Base-by-base conservation (phyloP, 768 basidiomycete genomes). In the Boletus huronensis region DNA sequence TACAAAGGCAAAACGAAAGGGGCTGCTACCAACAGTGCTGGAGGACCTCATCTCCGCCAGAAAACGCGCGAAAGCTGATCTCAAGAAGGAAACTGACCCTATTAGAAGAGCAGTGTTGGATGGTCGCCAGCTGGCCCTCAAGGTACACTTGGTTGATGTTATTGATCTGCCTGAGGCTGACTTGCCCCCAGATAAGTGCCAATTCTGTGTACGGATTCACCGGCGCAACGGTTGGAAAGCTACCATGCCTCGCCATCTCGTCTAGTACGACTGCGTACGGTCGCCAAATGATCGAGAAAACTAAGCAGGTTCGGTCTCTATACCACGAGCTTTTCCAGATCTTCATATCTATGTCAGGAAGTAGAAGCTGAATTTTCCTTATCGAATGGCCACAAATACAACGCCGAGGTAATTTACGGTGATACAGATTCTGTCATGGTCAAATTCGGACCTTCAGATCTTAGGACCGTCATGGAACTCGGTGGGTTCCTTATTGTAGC, bases 361-460 rank as follows among this genome's bases (percentile, higher is more conserved):
- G 96, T 98, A 5, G 95, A 98, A 69, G 80, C 83, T 0, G 84
- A 93, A 62, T 98, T 93, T 68, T 88, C 79, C 46, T 77, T 88
- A 13, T 85, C 83, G 13, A 97, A 98, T 64, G 94, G 94, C 0
- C 86, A 88, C 64, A 70, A 81, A 19, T 83, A 95, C 65, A 85
- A 97, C 57, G 95, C 97, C 3, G 84, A 92, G 64, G 91, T 99
- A 67, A 92, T 99, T 59, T 99, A 99, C 60, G 97, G 97, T 60
- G 97, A 99, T 70, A 98, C 97, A 2, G 97, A 99, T 75, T 99
- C 97, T 0, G 95, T 99, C 66, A 99, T 98, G 97, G 90, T 98
- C 45, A 87, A 83, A 61, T 99, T 99, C 58, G 97, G 97, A 5
- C 92, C 92, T 41, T 84, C 80, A 5, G 94, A 99, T 63, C 76